Conservation (phyloP, 2,329 filamentous ascomycete species). For the Shiraia bambusicola region DNA sequence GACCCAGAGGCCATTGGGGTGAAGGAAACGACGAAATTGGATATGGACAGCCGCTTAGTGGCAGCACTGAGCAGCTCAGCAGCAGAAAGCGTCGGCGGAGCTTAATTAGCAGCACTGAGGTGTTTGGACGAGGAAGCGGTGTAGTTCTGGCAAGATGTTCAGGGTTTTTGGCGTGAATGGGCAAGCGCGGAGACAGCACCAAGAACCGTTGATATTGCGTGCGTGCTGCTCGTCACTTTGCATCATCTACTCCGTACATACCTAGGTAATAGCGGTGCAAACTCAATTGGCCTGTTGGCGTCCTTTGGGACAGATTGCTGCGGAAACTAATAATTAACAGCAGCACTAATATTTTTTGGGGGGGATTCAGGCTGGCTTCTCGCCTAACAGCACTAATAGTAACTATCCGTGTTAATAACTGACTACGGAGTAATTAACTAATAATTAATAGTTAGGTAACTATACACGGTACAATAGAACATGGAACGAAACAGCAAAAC, state of each 20-base stretch:
- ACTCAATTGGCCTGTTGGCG: neutral
- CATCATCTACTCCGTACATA: no score
- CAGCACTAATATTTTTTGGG: slow-evolving; percentile 11
- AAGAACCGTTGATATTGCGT: slow-evolving; percentile 2
- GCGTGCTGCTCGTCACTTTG: slow-evolving; percentile 1
- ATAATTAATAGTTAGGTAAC: no score
- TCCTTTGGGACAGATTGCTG: slow-evolving; percentile 24
- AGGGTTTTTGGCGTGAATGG: slow-evolving; percentile 27
- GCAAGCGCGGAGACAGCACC: slow-evolving; percentile 26
- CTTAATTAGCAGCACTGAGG: slow-evolving; percentile 20
- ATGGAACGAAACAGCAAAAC: no score
- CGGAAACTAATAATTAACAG: slow-evolving; percentile 28
- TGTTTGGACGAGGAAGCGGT: slow-evolving; percentile 34
- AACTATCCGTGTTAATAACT: no score
- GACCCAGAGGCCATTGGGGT: slow-evolving; percentile 24
- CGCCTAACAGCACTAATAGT: no score
- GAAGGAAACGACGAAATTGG: slow-evolving; percentile 16
- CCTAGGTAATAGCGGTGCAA: neutral
- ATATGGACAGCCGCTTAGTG: slow-evolving; percentile 6
- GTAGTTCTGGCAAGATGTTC: slow-evolving; percentile 27
- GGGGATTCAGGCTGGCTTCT: slow-evolving; percentile 15
- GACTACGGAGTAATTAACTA: no score
- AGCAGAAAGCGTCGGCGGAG: slow-evolving; percentile 18
- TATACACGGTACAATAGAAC: no score
- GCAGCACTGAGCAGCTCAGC: no score